These are phyloP conservation scores for Mitragyna speciosa DNA, from an alignment of 257 asterid species.

Conservation along the genomic window DNA sequence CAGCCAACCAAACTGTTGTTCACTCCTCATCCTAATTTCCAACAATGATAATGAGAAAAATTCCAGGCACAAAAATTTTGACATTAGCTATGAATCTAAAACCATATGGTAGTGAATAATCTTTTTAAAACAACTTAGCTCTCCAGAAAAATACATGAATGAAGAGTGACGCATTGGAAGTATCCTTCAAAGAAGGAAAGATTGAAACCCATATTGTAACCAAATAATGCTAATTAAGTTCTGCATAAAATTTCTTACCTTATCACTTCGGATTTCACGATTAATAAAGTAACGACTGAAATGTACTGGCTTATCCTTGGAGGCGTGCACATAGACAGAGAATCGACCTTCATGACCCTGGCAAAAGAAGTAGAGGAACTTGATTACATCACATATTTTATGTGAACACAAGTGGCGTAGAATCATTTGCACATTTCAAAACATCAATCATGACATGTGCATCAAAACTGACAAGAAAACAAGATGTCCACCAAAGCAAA, in stretches of 20 bases:
- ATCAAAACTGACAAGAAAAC: not conserved
- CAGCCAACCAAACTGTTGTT: not conserved
- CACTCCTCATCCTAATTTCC: not conserved
- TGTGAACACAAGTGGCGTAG: not conserved
- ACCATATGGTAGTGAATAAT: not conserved
- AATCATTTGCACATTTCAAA: not conserved
- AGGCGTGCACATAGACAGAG: constrained; percentile 96
- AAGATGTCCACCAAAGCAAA: not conserved
- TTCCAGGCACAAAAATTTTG: too few relatives aligned
- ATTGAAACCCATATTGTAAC: not conserved
- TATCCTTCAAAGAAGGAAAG: not conserved
- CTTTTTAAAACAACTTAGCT: not conserved
- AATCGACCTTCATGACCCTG: constrained; percentile 99
- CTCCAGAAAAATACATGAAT: not conserved
- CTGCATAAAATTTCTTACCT: constrained; percentile 50
- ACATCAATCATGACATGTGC: not conserved
- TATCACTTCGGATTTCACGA: constrained; percentile 87
- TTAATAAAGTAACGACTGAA: constrained; percentile 91
- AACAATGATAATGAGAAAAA: too few relatives aligned
- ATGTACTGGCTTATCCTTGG: constrained; percentile 90
- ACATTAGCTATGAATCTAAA: not conserved
- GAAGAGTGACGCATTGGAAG: not conserved
- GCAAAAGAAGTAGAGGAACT: constrained; percentile 15
- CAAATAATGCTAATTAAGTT: not conserved
- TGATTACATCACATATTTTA: not conserved